These are phyloP conservation scores for Kwoniella dejecticola DNA, from an alignment of 768 basidiomycete species.

Conservation along the genomic window DNA sequence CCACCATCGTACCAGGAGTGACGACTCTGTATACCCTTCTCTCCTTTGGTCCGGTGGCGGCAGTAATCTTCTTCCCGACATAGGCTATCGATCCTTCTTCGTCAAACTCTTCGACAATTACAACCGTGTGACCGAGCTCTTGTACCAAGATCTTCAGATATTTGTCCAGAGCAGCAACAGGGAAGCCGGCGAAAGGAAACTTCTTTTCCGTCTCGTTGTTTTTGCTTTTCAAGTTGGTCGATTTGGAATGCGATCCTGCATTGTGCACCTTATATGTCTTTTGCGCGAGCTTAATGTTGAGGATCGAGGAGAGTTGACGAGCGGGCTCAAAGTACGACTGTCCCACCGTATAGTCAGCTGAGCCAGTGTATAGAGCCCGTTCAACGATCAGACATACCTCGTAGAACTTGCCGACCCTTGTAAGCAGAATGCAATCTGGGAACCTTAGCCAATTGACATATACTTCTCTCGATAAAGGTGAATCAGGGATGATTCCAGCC, in stretches of 20 bases:
- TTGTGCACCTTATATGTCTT: slow-evolving; percentile 25
- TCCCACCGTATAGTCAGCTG: neutral
- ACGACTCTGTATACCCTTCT: slow-evolving; percentile 82
- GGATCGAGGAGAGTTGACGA: slow-evolving; percentile 68
- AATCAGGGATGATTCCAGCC: slow-evolving; percentile 47
- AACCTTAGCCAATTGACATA: slow-evolving; percentile 71
- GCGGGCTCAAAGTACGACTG: slow-evolving; percentile 97
- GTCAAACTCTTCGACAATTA: slow-evolving; percentile 88
- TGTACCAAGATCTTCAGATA: slow-evolving; percentile 84
- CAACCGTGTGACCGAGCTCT: slow-evolving; percentile 78
- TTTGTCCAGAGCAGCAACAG: slow-evolving; percentile 77
- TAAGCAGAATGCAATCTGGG: slow-evolving; percentile 85
- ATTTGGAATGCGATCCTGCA: neutral
- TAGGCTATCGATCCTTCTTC: slow-evolving; percentile 32
- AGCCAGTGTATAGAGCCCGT: neutral
- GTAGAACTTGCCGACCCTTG: slow-evolving; percentile 92
- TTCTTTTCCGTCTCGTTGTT: slow-evolving; percentile 1
- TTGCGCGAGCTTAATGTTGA: slow-evolving; percentile 73
- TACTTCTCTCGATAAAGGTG: slow-evolving; percentile 69
- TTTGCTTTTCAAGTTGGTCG: neutral
- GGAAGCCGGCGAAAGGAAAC: slow-evolving; percentile 88
- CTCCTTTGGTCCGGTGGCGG: slow-evolving; percentile 23
- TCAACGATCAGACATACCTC: slow-evolving; percentile 63
- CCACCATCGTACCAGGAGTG: slow-evolving; percentile 91
- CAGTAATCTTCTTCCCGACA: slow-evolving; percentile 17